Percentiles rank a stretch among this genome's conserved stretches.
phyloP scores from a whole-genome alignment of 1,284 basidiomycete species.

The Puccinia coronata region DNA sequence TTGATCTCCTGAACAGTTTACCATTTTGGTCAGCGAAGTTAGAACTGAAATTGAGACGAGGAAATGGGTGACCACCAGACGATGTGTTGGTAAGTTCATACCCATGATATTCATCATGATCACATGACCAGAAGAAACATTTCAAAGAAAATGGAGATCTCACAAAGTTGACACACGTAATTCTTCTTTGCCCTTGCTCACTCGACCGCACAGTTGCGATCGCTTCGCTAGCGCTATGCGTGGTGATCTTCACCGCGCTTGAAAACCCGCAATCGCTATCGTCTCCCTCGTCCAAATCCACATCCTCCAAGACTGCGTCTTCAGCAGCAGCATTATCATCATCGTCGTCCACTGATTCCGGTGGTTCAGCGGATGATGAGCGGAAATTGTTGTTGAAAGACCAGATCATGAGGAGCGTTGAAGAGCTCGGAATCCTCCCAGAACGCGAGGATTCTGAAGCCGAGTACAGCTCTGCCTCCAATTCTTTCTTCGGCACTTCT shows the following conservation, averaged over 20 bases:
- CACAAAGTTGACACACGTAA: slow-evolving; percentile 35
- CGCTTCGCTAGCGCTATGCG: slow-evolving; percentile 52
- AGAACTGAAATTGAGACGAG: slow-evolving; percentile 76
- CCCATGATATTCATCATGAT: too few relatives aligned
- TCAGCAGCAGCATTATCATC: slow-evolving; percentile 62
- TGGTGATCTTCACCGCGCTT: slow-evolving; percentile 58
- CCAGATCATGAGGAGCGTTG: slow-evolving; percentile 37
- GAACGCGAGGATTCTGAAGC: slow-evolving; percentile 57
- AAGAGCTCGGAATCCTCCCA: slow-evolving; percentile 55
- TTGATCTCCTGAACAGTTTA: slow-evolving; percentile 62
- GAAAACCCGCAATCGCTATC: slow-evolving; percentile 52
- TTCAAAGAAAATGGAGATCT: too few relatives aligned
- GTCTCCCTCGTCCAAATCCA: background rate
- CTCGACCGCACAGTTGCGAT: slow-evolving; percentile 47
- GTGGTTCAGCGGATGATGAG: slow-evolving; percentile 60
- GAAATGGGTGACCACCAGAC: slow-evolving; percentile 87
- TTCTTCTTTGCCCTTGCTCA: slow-evolving; percentile 65
- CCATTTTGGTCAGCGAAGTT: slow-evolving; percentile 79
- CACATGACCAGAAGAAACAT: background rate
- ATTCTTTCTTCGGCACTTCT: slow-evolving; percentile 62
- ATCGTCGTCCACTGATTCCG: slow-evolving; percentile 70
- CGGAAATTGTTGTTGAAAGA: slow-evolving; percentile 12
- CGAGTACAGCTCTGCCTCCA: slow-evolving; percentile 63
- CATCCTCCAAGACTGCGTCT: slow-evolving; percentile 10
- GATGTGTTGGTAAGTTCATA: slow-evolving; percentile 72